Conservation (phyloP, 768 basidiomycete species). For the Nevesoporus exiguus region DNA sequence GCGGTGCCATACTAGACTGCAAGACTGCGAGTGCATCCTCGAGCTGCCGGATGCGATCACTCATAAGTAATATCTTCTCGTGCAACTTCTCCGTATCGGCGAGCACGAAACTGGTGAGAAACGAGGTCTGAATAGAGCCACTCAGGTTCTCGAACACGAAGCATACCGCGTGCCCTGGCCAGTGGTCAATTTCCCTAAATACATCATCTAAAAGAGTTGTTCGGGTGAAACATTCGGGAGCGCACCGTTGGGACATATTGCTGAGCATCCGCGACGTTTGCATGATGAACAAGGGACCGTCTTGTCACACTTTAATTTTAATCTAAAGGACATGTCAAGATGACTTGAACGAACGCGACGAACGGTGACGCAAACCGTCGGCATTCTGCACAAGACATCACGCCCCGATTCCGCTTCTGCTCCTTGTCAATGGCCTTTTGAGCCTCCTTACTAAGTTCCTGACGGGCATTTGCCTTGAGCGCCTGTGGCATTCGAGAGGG, state of each 20-base stretch:
- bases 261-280: constrained; percentile 70
- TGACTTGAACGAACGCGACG: neutral
- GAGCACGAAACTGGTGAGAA: constrained; percentile 53
- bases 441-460: constrained; percentile 27
- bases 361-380: constrained; percentile 42
- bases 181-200: constrained; percentile 58
- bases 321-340: constrained; percentile 32
- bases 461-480: constrained; percentile 42
- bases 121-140: neutral
- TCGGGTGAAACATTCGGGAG: neutral
- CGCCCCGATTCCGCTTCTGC: constrained; percentile 58
- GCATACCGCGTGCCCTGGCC: constrained; percentile 73
- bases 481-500: constrained; percentile 46
- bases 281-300: constrained; percentile 55
- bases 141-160: neutral
- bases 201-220: neutral
- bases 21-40: constrained; percentile 63
- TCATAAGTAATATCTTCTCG: constrained; percentile 63
- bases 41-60: constrained; percentile 65
- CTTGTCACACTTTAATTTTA: constrained; percentile 76
- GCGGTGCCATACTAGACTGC: constrained; percentile 43
- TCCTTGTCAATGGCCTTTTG: constrained; percentile 62
- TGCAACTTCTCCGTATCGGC: constrained; percentile 71
- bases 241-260: constrained; percentile 69
- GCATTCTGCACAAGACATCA: constrained; percentile 57